Base-by-base conservation (phyloP, 202 grass and related monocot species). In the Musa balbisiana region DNA sequence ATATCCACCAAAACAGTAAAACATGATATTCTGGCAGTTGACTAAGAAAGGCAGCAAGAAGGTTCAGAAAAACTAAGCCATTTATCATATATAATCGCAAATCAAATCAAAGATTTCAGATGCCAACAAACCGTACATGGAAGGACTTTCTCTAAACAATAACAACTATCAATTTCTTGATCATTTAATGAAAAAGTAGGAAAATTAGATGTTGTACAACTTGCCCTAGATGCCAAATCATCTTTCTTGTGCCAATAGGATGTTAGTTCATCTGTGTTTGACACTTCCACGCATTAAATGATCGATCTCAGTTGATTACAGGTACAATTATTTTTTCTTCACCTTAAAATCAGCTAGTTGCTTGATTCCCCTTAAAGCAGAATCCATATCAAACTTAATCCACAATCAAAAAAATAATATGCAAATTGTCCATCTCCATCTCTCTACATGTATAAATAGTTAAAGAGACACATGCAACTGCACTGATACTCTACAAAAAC, bases 1-100 rank as follows among this genome's bases (percentile, higher is more conserved):
- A 77, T 64, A 50, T 51, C 49, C 49, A 20, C 50, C n/a, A 81
- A 67, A 80, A 20, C 59, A 66, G 76, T 23, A 67, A 10, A 2
- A 69, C 51, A 49, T 64, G 24, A 85, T 68, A 25, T 1, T 14
- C 17, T 63, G 17, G 16, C 12, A 9, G 55, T 29, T 24, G 25
- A 29, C 54, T 53, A 73, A 2, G 10, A 55, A 68, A 53, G 10
- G 11, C n/a, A 64, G n/a, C 1, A 51, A 50, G 17, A 22, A 54
- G 11, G 14, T n/a, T 4, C 53, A 9, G 3, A 43, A 43, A 43
- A 43, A 43, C 33, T 43, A 5, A 60, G 2, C 17, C 2, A n/a
- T 60, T 60, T 17, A n/a, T 17, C 56, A 60, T 1, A 8, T 9
- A 60, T 21, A 43, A 43, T 43, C 0, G 17, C 14, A n/a, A 58